A percentile compares a stretch with the other conserved stretches of the same genome.
phyloP scores from a whole-genome alignment of 2,329 filamentous ascomycete species.

The Drechslerella dactyloides region DNA sequence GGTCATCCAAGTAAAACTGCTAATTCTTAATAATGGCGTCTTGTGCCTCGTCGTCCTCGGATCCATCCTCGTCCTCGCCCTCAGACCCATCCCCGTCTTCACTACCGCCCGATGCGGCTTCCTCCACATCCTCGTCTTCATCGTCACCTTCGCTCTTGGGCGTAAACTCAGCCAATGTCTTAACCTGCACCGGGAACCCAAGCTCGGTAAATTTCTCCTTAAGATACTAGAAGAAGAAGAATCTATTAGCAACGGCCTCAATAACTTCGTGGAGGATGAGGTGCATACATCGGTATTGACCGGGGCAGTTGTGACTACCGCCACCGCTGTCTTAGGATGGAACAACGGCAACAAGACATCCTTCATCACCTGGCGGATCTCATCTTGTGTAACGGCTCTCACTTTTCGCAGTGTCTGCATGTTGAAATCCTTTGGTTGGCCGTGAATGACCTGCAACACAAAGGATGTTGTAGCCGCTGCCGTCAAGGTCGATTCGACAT shows the following conservation, averaged over 20 bases:
- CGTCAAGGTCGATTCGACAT: slow-evolving; percentile 85
- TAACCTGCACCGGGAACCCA: slow-evolving; percentile 79
- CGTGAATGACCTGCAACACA: slow-evolving; percentile 77
- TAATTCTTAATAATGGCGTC: no score
- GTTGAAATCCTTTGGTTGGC: slow-evolving; percentile 77
- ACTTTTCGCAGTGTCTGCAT: slow-evolving; percentile 78
- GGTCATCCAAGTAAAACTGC: background rate
- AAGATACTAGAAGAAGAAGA: slow-evolving; percentile 66
- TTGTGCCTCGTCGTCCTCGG: slow-evolving; percentile 3
- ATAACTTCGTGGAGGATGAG: slow-evolving; percentile 28
- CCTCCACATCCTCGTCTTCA: slow-evolving; percentile 40
- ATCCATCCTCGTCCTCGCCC: slow-evolving; percentile 20
- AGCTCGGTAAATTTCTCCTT: slow-evolving; percentile 74
- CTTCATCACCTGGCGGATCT: slow-evolving; percentile 76
- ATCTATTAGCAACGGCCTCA: slow-evolving; percentile 51
- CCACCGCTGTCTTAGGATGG: slow-evolving; percentile 76
- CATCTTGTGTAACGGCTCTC: slow-evolving; percentile 73
- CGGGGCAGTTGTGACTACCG: slow-evolving; percentile 86
- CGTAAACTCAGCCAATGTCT: slow-evolving; percentile 63
- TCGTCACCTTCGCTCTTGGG: slow-evolving; percentile 26
- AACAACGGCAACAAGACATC: slow-evolving; percentile 82
- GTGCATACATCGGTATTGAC: slow-evolving; percentile 79
- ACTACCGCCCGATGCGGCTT: slow-evolving; percentile 11
- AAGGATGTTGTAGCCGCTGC: slow-evolving; percentile 84
- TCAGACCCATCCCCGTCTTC: slow-evolving; percentile 29